A percentile compares a stretch with the other conserved stretches of the same genome.
Evolutionary conservation across 2,329 filamentous ascomycete species (phyloP).

Genomic region (Colletotrichum kahawae): DNA sequence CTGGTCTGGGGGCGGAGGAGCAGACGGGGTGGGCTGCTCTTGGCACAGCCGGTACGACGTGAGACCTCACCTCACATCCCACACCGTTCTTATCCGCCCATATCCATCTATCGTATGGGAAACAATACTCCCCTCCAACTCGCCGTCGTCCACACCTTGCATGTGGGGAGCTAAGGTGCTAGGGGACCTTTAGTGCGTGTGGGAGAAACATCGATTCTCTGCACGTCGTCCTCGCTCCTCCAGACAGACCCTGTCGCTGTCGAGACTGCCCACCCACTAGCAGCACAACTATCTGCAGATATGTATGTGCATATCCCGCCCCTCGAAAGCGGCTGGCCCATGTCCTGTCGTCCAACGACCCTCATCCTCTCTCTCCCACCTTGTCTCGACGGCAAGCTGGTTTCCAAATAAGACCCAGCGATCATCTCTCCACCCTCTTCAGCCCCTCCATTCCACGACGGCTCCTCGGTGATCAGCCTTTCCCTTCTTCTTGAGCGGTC

Average conservation of each 20-base stretch:
- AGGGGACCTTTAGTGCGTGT: constrained; percentile 20
- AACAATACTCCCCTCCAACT: constrained; percentile 5
- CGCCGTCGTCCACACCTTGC: constrained; percentile 11
- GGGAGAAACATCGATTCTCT: constrained; percentile 20
- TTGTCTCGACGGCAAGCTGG: constrained; percentile 10
- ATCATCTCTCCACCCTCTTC: constrained; percentile 20
- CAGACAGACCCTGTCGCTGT: constrained; percentile 10
- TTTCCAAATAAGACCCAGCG: constrained; percentile 19
- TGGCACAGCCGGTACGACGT: constrained; percentile 12
- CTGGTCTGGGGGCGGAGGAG: background rate
- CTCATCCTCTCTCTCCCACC: constrained; percentile 6
- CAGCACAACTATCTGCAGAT: constrained; percentile 22
- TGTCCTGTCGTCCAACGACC: constrained; percentile 13
- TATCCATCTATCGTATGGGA: constrained; percentile 7
- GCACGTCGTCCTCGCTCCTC: constrained; percentile 7
- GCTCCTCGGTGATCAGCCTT: constrained; percentile 11
- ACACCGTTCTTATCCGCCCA: constrained; percentile 17
- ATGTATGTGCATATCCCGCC: constrained; percentile 23
- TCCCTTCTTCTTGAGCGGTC: constrained; percentile 13
- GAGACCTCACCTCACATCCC: constrained; percentile 21
- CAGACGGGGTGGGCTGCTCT: background rate
- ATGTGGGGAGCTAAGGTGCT: constrained; percentile 20
- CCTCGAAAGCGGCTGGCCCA: constrained; percentile 13
- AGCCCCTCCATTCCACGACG: constrained; percentile 20
- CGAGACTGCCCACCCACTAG: constrained; percentile 12